phyloP scores from a whole-genome alignment of 495 filamentous ascomycete species.

The Achaetomiella virescens region DNA sequence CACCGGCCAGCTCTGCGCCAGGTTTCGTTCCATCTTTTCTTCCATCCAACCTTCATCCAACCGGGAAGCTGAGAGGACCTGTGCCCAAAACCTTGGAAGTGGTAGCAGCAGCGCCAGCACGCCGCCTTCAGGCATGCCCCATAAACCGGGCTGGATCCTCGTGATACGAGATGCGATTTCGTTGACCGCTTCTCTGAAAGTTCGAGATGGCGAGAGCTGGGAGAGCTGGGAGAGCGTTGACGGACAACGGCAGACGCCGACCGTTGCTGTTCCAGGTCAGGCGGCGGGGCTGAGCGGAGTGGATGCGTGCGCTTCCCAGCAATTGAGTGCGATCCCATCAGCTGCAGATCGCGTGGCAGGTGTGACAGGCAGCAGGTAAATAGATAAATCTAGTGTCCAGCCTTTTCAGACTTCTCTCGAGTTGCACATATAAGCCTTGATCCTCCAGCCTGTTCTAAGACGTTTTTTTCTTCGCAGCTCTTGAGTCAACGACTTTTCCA shows the following conservation, averaged over 20 bases:
- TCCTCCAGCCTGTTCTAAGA: neutral
- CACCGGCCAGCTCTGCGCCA: neutral
- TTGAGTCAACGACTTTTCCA: no score
- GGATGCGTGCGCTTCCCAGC: neutral
- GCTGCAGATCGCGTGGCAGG: neutral
- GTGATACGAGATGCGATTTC: neutral
- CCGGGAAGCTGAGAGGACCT: neutral
- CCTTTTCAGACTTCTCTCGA: neutral
- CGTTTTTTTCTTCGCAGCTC: no score
- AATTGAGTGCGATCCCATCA: neutral
- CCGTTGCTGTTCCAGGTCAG: neutral
- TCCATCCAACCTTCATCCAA: neutral
- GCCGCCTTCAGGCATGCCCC: slow-evolving; percentile 12
- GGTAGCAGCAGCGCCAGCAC: neutral
- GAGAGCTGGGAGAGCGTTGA: neutral
- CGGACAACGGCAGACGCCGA: slow-evolving; percentile 22
- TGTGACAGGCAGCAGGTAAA: neutral
- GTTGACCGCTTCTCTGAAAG: neutral
- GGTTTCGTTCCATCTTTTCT: neutral
- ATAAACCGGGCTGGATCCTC: neutral
- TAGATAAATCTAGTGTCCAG: neutral
- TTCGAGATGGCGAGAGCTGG: neutral
- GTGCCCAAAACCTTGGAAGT: slow-evolving; percentile 10
- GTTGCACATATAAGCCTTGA: neutral
- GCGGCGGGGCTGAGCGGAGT: slow-evolving; percentile 13